phyloP scores from a whole-genome alignment of 306 rosid species.

The Prunus mongolica region DNA sequence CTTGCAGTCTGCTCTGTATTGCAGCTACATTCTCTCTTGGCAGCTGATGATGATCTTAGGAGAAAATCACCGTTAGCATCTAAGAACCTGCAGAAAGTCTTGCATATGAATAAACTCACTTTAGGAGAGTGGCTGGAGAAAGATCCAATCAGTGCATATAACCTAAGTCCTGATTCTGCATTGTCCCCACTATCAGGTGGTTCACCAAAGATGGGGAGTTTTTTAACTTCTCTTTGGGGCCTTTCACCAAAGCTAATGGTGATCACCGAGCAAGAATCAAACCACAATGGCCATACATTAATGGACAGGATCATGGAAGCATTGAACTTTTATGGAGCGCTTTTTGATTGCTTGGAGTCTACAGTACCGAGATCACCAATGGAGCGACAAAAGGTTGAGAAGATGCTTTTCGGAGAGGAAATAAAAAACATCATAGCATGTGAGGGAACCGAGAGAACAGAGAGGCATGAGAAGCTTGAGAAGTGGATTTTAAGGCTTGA shows the following conservation, averaged over 20 bases:
- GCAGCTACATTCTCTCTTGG: constrained; percentile 72
- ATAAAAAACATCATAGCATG: constrained; percentile 80
- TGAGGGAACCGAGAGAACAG: constrained; percentile 68
- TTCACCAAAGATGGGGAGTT: constrained; percentile 71
- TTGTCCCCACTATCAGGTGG: constrained; percentile 58
- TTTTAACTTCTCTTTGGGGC: constrained; percentile 45
- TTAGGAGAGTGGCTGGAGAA: constrained; percentile 66
- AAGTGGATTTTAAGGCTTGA: constrained; percentile 66
- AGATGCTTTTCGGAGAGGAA: constrained; percentile 69
- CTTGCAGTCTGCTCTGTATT: constrained; percentile 74
- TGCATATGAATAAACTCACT: constrained; percentile 50
- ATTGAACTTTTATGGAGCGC: constrained; percentile 56
- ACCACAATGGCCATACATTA: constrained; percentile 57
- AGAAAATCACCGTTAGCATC: constrained; percentile 47
- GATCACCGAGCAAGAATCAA: constrained; percentile 85
- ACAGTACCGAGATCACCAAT: constrained; percentile 49
- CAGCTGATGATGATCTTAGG: constrained; percentile 54
- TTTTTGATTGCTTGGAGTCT: constrained; percentile 79
- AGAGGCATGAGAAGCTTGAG: constrained; percentile 77
- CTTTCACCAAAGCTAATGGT: constrained; percentile 67
- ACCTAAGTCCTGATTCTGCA: constrained; percentile 54
- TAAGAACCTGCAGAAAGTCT: constrained; percentile 43
- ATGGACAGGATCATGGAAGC: constrained; percentile 66
- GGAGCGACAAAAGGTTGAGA: constrained; percentile 67
- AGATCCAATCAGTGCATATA: constrained; percentile 48